phyloP scores from a whole-genome alignment of 129 eudicot species.

The Helianthus tuberosus region DNA sequence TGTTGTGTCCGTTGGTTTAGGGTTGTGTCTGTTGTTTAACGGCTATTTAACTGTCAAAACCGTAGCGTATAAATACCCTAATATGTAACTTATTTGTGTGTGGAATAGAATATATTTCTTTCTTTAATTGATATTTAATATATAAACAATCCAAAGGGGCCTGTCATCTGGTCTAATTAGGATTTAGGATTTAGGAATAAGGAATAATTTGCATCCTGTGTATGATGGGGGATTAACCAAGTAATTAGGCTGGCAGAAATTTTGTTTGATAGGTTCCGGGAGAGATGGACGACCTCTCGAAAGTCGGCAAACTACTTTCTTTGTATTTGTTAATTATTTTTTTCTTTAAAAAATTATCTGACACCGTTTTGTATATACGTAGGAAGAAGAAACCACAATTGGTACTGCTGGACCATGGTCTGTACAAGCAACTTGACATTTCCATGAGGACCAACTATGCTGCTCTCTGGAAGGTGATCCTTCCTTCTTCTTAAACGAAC shows the following conservation, averaged over 20 bases:
- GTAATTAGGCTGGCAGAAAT: background rate
- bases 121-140: too few species aligned
- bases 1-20: too few species aligned
- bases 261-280: background rate
- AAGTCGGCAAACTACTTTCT: background rate
- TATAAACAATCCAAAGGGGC: too few species aligned
- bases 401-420: constrained; percentile 92
- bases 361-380: constrained; percentile 1
- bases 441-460: constrained; percentile 76
- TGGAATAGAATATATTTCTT: too few species aligned
- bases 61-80: too few species aligned
- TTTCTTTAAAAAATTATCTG: background rate
- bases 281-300: background rate
- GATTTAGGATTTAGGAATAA: background rate
- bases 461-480: constrained; percentile 95
- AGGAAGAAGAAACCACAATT: constrained; percentile 88
- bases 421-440: constrained; percentile 83
- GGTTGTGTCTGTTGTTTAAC: too few species aligned
- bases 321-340: background rate
- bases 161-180: too few species aligned
- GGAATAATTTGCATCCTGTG: background rate
- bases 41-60: too few species aligned
- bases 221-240: background rate
- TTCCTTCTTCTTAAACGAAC: too few species aligned
- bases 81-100: too few species aligned